These are phyloP conservation scores for Sequoia sempervirens DNA, from an alignment of 75 land plant species.

Conservation along the genomic window DNA sequence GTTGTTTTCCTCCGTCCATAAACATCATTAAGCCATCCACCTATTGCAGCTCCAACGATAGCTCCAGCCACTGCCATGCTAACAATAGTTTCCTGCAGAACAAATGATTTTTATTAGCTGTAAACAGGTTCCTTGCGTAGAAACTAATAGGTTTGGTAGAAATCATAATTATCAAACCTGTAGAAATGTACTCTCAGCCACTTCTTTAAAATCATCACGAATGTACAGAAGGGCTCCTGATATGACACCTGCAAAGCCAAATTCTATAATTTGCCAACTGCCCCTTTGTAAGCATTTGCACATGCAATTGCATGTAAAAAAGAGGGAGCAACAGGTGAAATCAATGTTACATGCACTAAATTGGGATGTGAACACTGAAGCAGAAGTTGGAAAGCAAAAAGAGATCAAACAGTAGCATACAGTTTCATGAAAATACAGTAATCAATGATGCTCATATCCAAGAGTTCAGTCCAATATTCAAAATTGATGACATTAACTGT, in stretches of 20 bases:
- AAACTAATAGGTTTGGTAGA: background rate
- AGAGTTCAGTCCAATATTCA: background rate
- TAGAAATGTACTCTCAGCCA: slow-evolving; percentile 44
- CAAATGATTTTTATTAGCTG: slow-evolving; percentile 4
- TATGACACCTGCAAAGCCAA: slow-evolving; percentile 60
- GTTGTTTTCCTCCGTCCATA: slow-evolving; percentile 77
- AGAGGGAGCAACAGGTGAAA: background rate
- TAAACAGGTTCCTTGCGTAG: background rate
- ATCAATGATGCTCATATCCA: background rate
- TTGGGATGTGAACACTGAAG: background rate
- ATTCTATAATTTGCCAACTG: background rate
- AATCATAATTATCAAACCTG: slow-evolving; percentile 31
- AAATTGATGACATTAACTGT: background rate
- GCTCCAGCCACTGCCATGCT: slow-evolving; percentile 95
- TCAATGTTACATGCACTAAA: background rate
- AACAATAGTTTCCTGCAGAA: slow-evolving; percentile 77
- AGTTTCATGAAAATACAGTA: background rate
- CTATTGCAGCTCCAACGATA: slow-evolving; percentile 72
- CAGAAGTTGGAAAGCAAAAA: background rate
- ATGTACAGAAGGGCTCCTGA: slow-evolving; percentile 78
- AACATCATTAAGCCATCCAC: slow-evolving; percentile 81
- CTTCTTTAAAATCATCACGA: slow-evolving; percentile 63
- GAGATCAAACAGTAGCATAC: background rate
- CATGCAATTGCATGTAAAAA: background rate
- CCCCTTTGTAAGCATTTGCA: background rate